phyloP scores from a whole-genome alignment of 495 filamentous ascomycete genomes.

The Penicillium malachiteum region DNA sequence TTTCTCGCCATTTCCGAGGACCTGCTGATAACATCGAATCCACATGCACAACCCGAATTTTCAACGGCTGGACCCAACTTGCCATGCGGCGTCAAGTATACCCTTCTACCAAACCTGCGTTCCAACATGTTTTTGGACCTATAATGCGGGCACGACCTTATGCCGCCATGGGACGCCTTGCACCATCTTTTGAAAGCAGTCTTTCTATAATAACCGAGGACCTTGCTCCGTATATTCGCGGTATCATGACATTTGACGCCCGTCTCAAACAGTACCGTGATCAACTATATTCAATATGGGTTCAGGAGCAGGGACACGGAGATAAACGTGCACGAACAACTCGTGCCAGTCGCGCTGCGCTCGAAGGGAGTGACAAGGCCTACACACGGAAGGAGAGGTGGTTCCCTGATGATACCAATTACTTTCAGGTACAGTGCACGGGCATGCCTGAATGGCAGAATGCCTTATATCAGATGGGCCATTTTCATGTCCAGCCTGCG shows the following conservation, averaged over 20 bases:
- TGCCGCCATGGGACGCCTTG: conserved; percentile 30
- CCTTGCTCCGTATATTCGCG: conserved; percentile 78
- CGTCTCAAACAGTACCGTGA: conserved; percentile 65
- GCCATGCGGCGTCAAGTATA: conserved; percentile 12
- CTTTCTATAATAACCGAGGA: conserved; percentile 65
- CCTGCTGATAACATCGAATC: conserved; percentile 24
- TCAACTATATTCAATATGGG: conserved; percentile 60
- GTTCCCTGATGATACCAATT: conserved; percentile 69
- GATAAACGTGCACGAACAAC: conserved; percentile 73
- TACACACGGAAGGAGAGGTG: conserved; percentile 73
- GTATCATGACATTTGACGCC: conserved; percentile 74
- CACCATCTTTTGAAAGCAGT: conserved; percentile 72
- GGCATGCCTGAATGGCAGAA: conserved; percentile 64
- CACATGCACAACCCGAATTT: conserved; percentile 23
- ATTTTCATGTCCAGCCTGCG: conserved; percentile 31
- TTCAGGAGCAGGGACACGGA: conserved; percentile 38
- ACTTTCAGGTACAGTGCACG: conserved; percentile 61
- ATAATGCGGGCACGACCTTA: conserved; percentile 34
- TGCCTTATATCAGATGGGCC: conserved; percentile 35
- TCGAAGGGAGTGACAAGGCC: conserved; percentile 75
- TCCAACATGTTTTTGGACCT: conserved; percentile 35
- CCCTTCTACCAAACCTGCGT: conserved; percentile 15
- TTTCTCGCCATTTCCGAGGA: conserved; percentile 34
- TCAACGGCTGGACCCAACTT: conserved; percentile 20
- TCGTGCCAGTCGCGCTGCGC: conserved; percentile 73